Base-by-base conservation (phyloP, 164 flowering plant genomes). In the Santalum album region DNA sequence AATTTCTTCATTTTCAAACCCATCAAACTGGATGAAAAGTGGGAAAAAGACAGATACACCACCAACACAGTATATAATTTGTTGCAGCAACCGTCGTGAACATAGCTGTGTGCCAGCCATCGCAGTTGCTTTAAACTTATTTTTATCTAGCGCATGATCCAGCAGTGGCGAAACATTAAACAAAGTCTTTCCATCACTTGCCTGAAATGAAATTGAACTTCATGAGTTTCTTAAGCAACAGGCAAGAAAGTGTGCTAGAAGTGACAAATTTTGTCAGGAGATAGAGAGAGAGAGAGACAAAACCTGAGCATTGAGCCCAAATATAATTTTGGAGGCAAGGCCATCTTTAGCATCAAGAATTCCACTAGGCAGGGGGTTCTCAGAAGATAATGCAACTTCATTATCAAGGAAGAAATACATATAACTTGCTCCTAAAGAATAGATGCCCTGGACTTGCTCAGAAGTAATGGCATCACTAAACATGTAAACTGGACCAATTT, bases 231-330 rank as follows among this genome's bases (percentile, higher is more conserved):
- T 18, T 29, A 47, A 43, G 27, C 12, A 6, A 11, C 20, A 12
- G 14, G 54, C 25, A 60, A 40, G 19, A 19, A 56, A 62, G 32
- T n/a, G 42, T 48, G 39, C 22, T n/a, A n/a, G 38, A 14, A 19
- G 52, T 17, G 35, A 43, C 42, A 35, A 38, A 45, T 24, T 1
- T 1, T 16, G n/a, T n/a, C n/a, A n/a, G 26, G 48, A 58, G 45
- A 63, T 23, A 61, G 43, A 65, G 43, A 45, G 43, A 43, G 43
- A 32, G 23, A 23, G 14, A 21, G 48, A 56, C 6, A 57, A 48
- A 69, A 90, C 99, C 97, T 90, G 96, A 3, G 99, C 95, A 73
- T 86, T 94, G 57, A 94, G 78, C 59, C 99, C 99, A 68, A 87
- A 84, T 7, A 80, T 63, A 26, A 90, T 77, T 74, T 80, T 90